phyloP scores from a whole-genome alignment of 1,284 basidiomycete genomes.

The Leccinum huronense region DNA sequence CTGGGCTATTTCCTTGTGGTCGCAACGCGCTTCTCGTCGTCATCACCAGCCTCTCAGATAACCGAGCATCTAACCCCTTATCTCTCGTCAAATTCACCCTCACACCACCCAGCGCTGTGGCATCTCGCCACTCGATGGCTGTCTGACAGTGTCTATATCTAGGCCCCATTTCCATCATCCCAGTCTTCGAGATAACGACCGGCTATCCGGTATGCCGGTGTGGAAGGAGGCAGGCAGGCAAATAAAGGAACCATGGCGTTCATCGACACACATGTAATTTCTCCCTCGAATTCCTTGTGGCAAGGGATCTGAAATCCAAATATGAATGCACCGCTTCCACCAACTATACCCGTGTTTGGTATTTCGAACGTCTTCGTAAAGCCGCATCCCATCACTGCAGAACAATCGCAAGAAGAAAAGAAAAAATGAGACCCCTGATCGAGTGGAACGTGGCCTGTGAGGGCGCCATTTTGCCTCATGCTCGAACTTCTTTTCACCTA shows the following conservation, averaged over 20 bases:
- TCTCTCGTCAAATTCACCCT: not conserved
- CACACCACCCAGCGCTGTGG: not conserved
- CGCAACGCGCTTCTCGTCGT: not conserved
- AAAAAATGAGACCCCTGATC: not conserved
- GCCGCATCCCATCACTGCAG: not conserved
- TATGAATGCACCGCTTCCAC: not conserved
- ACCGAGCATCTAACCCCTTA: not conserved
- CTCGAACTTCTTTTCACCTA: not conserved
- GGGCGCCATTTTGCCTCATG: not conserved
- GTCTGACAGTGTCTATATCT: not conserved
- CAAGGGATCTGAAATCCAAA: not conserved
- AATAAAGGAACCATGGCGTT: not conserved
- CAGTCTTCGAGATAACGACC: conserved; percentile 9
- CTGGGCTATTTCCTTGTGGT: not conserved
- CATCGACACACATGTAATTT: not conserved
- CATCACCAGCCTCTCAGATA: not conserved
- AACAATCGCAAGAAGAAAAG: not conserved
- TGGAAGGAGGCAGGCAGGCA: not conserved
- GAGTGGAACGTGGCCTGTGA: not conserved
- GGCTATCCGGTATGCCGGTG: not conserved
- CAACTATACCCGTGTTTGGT: not conserved
- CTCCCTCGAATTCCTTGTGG: conserved; percentile 2
- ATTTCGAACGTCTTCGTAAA: not conserved
- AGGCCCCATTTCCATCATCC: not conserved
- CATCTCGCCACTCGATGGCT: not conserved